phyloP scores from a whole-genome alignment of 257 asterid species.

The Linaria vulgaris region DNA sequence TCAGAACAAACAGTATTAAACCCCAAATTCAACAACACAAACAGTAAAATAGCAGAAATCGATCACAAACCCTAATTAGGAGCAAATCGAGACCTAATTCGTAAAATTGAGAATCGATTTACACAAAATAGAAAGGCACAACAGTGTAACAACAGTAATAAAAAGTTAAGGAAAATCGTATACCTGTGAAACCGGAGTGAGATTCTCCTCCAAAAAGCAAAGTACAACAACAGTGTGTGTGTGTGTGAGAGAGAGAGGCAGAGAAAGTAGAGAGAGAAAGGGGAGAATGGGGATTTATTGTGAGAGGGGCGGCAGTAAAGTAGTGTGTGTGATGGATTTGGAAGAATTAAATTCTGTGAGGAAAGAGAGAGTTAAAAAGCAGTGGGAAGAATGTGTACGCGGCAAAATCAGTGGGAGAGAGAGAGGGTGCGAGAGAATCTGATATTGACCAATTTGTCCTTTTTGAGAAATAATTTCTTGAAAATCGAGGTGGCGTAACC shows the following conservation, averaged over 20 bases:
- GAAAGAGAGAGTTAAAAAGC: neutral
- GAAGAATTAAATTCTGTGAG: neutral
- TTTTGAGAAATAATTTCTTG: too few species aligned
- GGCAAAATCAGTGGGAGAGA: slow-evolving; percentile 30
- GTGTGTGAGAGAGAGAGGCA: neutral
- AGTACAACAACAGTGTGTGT: too few species aligned
- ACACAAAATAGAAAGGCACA: too few species aligned
- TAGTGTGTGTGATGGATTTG: neutral
- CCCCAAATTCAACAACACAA: neutral
- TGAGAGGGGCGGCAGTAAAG: neutral
- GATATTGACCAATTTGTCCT: neutral
- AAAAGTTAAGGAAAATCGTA: slow-evolving; percentile 13
- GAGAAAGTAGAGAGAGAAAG: neutral
- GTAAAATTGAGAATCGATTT: slow-evolving; percentile 23
- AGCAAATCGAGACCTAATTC: slow-evolving; percentile 17
- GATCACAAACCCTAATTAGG: slow-evolving; percentile 33
- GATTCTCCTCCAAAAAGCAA: neutral
- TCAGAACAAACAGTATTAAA: slow-evolving; percentile 12
- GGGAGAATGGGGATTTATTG: neutral
- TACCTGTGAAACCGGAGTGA: neutral
- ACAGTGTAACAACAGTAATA: slow-evolving; percentile 6
- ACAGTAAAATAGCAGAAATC: neutral
- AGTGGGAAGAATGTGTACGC: slow-evolving; percentile 25
- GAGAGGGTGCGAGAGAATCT: too few species aligned
- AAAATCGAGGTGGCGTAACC: too few species aligned